Percentiles rank a stretch among this genome's conserved stretches.
Evolutionary conservation across 257 asterid species (phyloP).

Genomic region (Gentiana dahurica): DNA sequence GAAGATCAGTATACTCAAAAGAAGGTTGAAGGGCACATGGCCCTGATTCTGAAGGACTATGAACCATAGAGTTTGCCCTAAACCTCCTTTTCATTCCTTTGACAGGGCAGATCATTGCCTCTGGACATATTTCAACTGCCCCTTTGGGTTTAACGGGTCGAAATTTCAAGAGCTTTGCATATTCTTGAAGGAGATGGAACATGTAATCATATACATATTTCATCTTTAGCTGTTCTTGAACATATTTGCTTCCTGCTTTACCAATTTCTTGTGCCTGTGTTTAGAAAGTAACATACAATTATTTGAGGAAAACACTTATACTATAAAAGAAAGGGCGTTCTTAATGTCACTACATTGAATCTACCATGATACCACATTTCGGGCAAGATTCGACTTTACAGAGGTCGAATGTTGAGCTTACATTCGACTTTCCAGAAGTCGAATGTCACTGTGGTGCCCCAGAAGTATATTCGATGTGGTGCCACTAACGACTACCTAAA

Average conservation of each 20-base stretch:
- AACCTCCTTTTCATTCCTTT: conserved; percentile 49
- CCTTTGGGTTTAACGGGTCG: conserved; percentile 55
- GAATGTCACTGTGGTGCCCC: too few species aligned
- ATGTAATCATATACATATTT: conserved; percentile 63
- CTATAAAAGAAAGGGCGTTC: too few species aligned
- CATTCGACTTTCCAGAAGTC: too few species aligned
- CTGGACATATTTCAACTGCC: conserved; percentile 56
- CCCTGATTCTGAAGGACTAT: conserved; percentile 27
- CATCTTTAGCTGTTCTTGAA: conserved; percentile 55
- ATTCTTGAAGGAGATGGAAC: conserved; percentile 60
- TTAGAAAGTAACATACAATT: neutral
- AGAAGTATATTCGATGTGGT: too few species aligned
- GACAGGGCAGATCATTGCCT: conserved; percentile 46
- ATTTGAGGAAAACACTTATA: too few species aligned
- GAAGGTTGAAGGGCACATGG: conserved; percentile 52
- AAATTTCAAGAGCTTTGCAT: conserved; percentile 60
- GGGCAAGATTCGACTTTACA: too few species aligned
- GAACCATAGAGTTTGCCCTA: conserved; percentile 43
- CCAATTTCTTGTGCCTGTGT: conserved; percentile 72
- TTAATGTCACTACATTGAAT: too few species aligned
- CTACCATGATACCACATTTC: too few species aligned
- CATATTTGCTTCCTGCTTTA: conserved; percentile 52
- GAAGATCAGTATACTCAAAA: conserved; percentile 19
- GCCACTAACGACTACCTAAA: too few species aligned
- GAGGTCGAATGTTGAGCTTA: too few species aligned